Conservation (phyloP, 495 filamentous ascomycete genomes). For the Chaetomium cochliodes region DNA sequence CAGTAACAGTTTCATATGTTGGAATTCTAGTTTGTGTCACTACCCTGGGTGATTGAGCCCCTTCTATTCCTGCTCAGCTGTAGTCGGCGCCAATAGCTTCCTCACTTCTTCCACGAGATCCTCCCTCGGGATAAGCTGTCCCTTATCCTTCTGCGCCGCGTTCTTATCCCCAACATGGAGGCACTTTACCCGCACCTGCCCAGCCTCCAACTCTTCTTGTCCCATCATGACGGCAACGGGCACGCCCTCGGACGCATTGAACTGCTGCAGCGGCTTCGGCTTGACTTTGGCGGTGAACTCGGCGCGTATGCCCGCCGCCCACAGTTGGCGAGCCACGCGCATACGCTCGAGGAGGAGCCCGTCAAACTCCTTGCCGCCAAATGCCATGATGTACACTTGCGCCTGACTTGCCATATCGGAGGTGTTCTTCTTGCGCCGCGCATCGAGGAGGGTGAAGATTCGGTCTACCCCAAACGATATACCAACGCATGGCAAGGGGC, state of each 20-base stretch:
- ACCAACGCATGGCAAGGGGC: slow-evolving; percentile 82
- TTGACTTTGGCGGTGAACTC: slow-evolving; percentile 79
- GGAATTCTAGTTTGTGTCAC: no score
- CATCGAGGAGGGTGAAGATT: slow-evolving; percentile 87
- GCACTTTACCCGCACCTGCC: slow-evolving; percentile 76
- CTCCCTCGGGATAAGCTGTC: slow-evolving; percentile 53
- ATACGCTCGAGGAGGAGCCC: slow-evolving; percentile 77
- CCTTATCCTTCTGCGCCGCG: slow-evolving; percentile 70
- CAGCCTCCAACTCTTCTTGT: slow-evolving; percentile 71
- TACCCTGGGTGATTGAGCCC: no score
- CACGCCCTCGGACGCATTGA: slow-evolving; percentile 72
- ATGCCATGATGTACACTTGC: slow-evolving; percentile 87
- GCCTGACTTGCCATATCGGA: slow-evolving; percentile 56
- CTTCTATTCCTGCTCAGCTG: neutral
- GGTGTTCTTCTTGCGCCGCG: slow-evolving; percentile 58
- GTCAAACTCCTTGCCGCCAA: slow-evolving; percentile 78
- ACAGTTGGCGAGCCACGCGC: slow-evolving; percentile 67
- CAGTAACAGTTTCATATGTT: no score
- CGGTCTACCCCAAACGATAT: slow-evolving; percentile 92
- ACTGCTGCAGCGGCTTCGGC: slow-evolving; percentile 71
- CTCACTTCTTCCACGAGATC: slow-evolving; percentile 62
- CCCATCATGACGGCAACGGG: slow-evolving; percentile 77
- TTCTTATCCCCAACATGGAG: slow-evolving; percentile 64
- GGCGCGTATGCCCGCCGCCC: slow-evolving; percentile 72
- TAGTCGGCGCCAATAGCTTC: slow-evolving; percentile 34